Base-by-base conservation (phyloP, 1,284 basidiomycete species). In the Ganoderma sinense region DNA sequence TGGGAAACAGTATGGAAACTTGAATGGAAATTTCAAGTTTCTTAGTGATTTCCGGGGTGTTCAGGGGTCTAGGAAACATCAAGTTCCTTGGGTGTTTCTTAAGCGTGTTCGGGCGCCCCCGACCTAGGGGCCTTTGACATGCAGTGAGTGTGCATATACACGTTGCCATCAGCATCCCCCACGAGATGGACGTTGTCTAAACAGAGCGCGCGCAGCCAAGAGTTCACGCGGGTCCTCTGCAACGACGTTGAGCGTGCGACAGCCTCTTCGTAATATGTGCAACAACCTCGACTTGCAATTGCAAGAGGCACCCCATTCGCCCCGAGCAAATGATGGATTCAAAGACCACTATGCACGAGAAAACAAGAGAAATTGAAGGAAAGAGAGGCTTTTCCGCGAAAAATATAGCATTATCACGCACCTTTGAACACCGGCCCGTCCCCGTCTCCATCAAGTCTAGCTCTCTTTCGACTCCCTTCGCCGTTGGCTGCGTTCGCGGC, bases 391-490 rank as follows among this genome's bases (percentile, higher is more conserved):
- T 48, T 48, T 23, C 45, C n/a, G n/a, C 36, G 40, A 36, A 16
- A 10, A 33, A 8, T 2, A 20, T 18, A 14, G 55, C 43, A n/a
- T 53, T 16, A 16, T 20, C 3, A 73, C 86, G 51, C 64, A 94
- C 95, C 91, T 87, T 97, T 98, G 84, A 97, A 97, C 36, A 91
- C 78, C 2, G 91, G 83, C 68, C 90, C 91, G 58, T 71, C 69
- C 6, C 88, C 84, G 40, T 85, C 85, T 65, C 90, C 87, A 70
- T 91, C 90, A 45, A 90, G 75, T 72, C 87, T 88, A 10, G 87
- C 83, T 69, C 87, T 90, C 84, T 97, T 97, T 74, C 89, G 84
- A 71, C 84, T 85, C 8, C 83, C 81, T 33, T 86, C 88, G 62
- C 79, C 82, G 72, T 83, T 82, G 77, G 64, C 69, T 0, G 66